These are phyloP conservation scores for Malania oleifera DNA, from an alignment of 164 flowering plant species.

Conservation along the genomic window DNA sequence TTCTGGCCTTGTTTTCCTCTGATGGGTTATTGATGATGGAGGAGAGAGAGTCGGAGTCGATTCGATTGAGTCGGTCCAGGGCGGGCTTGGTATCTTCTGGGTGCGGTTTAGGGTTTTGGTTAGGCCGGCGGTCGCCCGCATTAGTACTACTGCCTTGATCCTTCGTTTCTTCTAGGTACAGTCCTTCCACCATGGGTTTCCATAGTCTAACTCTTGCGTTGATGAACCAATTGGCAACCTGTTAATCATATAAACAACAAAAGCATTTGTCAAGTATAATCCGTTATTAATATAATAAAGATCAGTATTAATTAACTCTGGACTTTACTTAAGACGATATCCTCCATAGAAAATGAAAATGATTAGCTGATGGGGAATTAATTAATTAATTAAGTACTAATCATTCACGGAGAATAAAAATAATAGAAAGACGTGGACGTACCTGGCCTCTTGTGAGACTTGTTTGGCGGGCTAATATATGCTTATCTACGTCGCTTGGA, in stretches of 20 bases:
- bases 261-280: constrained; percentile 2
- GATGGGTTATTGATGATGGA: constrained; percentile 59
- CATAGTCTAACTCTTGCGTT: constrained; percentile 95
- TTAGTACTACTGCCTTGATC: constrained; percentile 37
- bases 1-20: constrained; percentile 25
- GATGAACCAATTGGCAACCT: constrained; percentile 99
- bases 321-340: constrained; percentile 16
- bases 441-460: constrained; percentile 98
- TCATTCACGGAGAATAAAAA: constrained; percentile 6
- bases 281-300: not conserved
- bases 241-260: constrained; percentile 8
- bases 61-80: constrained; percentile 44
- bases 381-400: too few relatives aligned
- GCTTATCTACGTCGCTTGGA: constrained; percentile 95
- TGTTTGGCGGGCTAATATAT: constrained; percentile 89
- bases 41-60: constrained; percentile 70
- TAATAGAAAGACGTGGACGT: constrained; percentile 31
- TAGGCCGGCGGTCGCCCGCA: constrained; percentile 20
- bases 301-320: not conserved
- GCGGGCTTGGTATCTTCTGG: constrained; percentile 59
- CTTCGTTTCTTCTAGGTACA: constrained; percentile 89
- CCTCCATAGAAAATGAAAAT: constrained; percentile 17
- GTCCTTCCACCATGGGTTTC: constrained; percentile 99
- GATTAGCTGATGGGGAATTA: too few relatives aligned
- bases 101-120: constrained; percentile 13